Conservation (phyloP, 2,329 filamentous ascomycete genomes). For the Rasamsonia emersonii region DNA sequence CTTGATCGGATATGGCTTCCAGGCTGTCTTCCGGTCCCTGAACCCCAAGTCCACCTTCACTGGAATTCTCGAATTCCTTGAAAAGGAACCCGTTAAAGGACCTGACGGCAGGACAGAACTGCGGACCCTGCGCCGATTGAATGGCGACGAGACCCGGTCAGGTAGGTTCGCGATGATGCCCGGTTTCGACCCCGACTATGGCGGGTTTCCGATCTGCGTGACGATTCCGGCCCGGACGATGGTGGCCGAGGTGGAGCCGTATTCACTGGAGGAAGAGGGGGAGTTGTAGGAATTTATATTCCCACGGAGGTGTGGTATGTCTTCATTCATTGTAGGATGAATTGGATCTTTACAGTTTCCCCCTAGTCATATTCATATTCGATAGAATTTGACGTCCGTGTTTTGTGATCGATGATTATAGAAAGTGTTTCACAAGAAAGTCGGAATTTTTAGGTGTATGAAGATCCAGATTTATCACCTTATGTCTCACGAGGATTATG, state of each 20-base stretch:
- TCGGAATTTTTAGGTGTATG: no score
- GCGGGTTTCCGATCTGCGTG: conserved; percentile 47
- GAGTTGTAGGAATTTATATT: no score
- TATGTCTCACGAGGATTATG: no score
- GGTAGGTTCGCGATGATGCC: conserved; percentile 48
- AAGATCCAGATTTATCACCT: no score
- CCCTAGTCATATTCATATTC: no score
- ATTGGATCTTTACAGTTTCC: no score
- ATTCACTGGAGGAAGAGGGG: no score
- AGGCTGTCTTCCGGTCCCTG: conserved; percentile 23
- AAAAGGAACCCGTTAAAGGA: conserved; percentile 33
- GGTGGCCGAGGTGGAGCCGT: conserved; percentile 23
- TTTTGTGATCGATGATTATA: no score
- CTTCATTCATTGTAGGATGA: no score
- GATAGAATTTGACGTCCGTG: no score
- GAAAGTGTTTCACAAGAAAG: no score
- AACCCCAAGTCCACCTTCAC: conserved; percentile 30
- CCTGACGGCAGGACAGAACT: conserved; percentile 31
- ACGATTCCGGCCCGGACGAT: conserved; percentile 46
- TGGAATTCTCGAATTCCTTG: conserved; percentile 35
- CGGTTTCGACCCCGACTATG: conserved; percentile 48
- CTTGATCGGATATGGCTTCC: conserved; percentile 39
- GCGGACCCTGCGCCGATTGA: conserved; percentile 28
- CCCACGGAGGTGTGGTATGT: no score
- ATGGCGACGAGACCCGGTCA: conserved; percentile 41